Conservation (phyloP, 1,284 basidiomycete genomes). For the Moniliophthora roreri region DNA sequence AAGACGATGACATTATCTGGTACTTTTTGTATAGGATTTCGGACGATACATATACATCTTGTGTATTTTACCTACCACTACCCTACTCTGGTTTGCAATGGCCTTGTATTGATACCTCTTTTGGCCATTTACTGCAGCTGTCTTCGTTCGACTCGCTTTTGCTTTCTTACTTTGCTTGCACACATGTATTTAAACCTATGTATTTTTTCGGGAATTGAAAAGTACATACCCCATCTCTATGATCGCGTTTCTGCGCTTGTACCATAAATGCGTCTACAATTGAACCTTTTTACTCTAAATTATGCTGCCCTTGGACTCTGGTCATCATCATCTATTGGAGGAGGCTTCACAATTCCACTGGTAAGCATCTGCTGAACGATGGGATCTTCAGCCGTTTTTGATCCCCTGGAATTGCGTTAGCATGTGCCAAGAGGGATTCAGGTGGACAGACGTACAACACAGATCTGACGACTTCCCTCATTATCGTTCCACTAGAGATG, state of each 20-base stretch:
- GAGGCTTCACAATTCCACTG: conserved; percentile 55
- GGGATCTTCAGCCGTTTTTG: conserved; percentile 35
- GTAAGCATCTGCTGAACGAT: conserved; percentile 47
- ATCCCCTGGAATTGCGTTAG: conserved; percentile 34
- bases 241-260: background rate
- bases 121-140: too few species aligned
- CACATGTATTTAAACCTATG: background rate
- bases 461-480: conserved; percentile 58
- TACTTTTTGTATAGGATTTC: too few species aligned
- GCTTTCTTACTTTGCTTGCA: background rate
- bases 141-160: background rate
- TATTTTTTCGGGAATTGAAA: background rate
- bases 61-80: background rate
- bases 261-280: too few species aligned
- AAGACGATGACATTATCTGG: background rate
- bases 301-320: conserved; percentile 21
- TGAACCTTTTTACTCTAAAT: too few species aligned
- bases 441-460: conserved; percentile 48
- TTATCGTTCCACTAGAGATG: conserved; percentile 64
- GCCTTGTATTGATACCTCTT: too few species aligned
- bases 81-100: background rate
- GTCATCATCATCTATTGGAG: conserved; percentile 39
- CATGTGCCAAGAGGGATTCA: background rate
- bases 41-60: too few species aligned
- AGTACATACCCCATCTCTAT: background rate